These are phyloP conservation scores for Hordeum marinum DNA, from an alignment of 176 grass and related monocot genomes.

Conservation along the genomic window DNA sequence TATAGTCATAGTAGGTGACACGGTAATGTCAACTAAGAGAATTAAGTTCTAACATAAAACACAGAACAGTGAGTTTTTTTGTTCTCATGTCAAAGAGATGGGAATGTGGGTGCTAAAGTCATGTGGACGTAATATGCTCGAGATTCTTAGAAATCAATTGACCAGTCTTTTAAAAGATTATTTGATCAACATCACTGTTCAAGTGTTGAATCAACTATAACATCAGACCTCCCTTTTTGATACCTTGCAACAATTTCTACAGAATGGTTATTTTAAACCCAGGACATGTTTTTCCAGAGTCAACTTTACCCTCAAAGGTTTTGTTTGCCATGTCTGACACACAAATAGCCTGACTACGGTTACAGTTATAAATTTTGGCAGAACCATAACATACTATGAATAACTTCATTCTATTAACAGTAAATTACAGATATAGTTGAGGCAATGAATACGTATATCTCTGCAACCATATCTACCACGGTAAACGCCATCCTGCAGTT, in stretches of 20 bases:
- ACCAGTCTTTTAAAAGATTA: background rate
- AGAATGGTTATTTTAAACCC: background rate
- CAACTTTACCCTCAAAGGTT: background rate
- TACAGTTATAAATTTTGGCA: background rate
- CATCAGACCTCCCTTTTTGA: background rate
- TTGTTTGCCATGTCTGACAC: conserved; percentile 9
- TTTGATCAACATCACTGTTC: background rate
- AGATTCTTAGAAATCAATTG: background rate
- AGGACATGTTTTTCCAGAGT: background rate
- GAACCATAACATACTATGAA: background rate
- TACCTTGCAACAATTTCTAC: background rate
- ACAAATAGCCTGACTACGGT: background rate
- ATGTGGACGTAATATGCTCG: background rate
- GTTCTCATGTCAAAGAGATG: background rate
- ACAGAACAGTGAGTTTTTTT: background rate
- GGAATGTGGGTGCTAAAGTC: background rate
- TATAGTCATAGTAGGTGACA: background rate
- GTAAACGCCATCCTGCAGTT: background rate
- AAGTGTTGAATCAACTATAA: background rate
- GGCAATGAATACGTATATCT: background rate
- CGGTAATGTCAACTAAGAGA: background rate
- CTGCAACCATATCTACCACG: background rate
- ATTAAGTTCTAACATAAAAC: background rate
- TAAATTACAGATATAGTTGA: background rate
- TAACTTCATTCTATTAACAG: background rate